These are phyloP conservation scores for Balansia obtecta DNA, from an alignment of 2,329 filamentous ascomycete species.

Conservation along the genomic window DNA sequence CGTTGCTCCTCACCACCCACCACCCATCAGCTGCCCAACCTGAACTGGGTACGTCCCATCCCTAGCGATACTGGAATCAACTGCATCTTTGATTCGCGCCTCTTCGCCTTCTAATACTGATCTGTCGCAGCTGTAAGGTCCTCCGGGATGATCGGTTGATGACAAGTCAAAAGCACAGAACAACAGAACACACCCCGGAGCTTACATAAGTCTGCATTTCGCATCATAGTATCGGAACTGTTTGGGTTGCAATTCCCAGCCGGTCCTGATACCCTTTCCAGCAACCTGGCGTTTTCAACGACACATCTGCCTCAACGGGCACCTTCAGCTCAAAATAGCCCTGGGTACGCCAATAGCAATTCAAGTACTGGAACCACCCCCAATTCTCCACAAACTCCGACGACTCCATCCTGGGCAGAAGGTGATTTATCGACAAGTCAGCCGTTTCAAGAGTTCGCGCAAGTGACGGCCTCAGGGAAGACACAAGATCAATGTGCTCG, in stretches of 20 bases:
- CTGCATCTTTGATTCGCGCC: background rate
- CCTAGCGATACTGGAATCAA: background rate
- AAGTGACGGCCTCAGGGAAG: constrained; percentile 10
- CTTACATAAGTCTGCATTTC: constrained; percentile 2
- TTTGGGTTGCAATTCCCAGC: constrained; percentile 22
- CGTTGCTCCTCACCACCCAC: background rate
- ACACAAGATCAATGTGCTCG: constrained; percentile 43
- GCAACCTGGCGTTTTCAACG: constrained; percentile 23
- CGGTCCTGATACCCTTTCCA: constrained; percentile 15
- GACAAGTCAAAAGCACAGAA: background rate
- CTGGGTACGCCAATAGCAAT: constrained; percentile 19
- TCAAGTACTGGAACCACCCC: constrained; percentile 20
- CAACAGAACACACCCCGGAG: background rate
- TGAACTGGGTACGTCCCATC: background rate
- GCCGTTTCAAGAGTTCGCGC: constrained; percentile 12
- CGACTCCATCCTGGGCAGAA: constrained; percentile 20
- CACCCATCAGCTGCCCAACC: background rate
- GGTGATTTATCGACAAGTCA: constrained; percentile 12
- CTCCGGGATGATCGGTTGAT: background rate
- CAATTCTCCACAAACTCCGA: constrained; percentile 23
- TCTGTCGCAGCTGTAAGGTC: background rate
- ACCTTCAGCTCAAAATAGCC: constrained; percentile 18
- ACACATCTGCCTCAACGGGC: constrained; percentile 24
- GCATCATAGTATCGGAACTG: constrained; percentile 15
- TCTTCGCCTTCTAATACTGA: background rate